These are phyloP conservation scores for Citrus mangshanensis DNA, from an alignment of 345 rosid species.

Conservation along the genomic window DNA sequence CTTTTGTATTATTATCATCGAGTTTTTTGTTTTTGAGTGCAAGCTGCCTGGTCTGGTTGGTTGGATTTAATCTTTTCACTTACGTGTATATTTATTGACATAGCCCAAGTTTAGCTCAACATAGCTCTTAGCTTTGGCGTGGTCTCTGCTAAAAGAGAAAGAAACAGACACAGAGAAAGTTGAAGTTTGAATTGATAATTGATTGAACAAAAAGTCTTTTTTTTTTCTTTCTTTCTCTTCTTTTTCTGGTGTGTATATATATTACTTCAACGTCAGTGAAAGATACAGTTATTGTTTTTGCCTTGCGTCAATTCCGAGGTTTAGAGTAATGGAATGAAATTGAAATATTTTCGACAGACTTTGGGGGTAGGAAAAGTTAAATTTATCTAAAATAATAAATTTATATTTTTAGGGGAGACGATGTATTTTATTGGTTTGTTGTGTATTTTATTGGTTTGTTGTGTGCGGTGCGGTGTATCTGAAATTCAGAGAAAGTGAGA, in stretches of 20 bases:
- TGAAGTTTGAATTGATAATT: neutral
- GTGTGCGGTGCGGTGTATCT: no score
- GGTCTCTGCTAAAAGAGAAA: slow-evolving; percentile 18
- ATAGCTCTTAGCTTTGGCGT: slow-evolving; percentile 14
- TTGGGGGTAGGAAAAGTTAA: no score
- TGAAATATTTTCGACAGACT: neutral
- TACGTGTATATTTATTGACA: neutral
- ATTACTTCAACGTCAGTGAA: slow-evolving; percentile 15
- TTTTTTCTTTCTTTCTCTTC: slow-evolving; percentile 4
- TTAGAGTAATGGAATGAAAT: neutral
- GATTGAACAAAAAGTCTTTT: neutral
- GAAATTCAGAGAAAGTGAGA: no score
- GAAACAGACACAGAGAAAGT: slow-evolving; percentile 1
- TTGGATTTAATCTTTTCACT: slow-evolving; percentile 23
- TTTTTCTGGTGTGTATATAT: slow-evolving; percentile 16
- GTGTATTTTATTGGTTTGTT: no score
- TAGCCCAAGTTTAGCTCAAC: neutral
- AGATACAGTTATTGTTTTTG: neutral
- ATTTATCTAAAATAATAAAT: no score
- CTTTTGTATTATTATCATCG: neutral
- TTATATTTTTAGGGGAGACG: no score
- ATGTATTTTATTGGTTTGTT: no score
- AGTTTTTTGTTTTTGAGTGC: slow-evolving; percentile 19
- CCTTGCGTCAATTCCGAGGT: neutral
- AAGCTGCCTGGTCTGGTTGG: neutral